Conservation (phyloP, 805 yeast species). For the Martiniozyma abietophila region DNA sequence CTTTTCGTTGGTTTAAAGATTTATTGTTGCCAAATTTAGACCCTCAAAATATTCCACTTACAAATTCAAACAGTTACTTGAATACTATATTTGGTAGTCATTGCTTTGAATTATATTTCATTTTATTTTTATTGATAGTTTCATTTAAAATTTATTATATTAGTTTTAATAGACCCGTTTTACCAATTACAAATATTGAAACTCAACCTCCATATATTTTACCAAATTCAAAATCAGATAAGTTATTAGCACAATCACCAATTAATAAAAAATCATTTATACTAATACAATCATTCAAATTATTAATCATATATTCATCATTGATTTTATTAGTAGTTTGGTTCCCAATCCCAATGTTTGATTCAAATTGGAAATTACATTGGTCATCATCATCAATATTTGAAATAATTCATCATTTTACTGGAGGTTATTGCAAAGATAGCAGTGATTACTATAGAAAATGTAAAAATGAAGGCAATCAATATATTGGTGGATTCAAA, state of each 20-base stretch:
- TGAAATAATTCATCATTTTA: conserved; percentile 24
- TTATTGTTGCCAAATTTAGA: conserved; percentile 9
- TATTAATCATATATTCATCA: conserved; percentile 16
- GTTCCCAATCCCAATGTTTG: conserved; percentile 29
- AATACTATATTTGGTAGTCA: conserved; percentile 24
- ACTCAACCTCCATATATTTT: background rate
- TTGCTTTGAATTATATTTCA: conserved; percentile 21
- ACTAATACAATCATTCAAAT: conserved; percentile 15
- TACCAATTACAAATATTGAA: conserved; percentile 15
- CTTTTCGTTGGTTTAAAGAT: conserved; percentile 8
- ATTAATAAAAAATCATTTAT: conserved; percentile 5
- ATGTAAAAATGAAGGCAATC: conserved; percentile 17
- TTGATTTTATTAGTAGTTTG: conserved; percentile 20
- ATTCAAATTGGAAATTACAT: conserved; percentile 2
- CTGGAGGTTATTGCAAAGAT: conserved; percentile 32
- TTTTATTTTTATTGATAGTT: conserved; percentile 8
- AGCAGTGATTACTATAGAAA: conserved; percentile 13
- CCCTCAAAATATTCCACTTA: conserved; percentile 10
- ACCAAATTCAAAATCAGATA: conserved; percentile 4
- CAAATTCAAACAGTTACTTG: conserved; percentile 19
- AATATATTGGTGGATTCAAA: conserved; percentile 34
- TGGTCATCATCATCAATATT: conserved; percentile 17
- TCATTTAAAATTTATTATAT: conserved; percentile 5
- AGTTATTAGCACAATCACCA: conserved; percentile 1
- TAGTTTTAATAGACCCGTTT: conserved; percentile 1